Percentiles rank a stretch among this genome's conserved stretches.
Evolutionary conservation across 2,329 filamentous ascomycete genomes (phyloP).

Genomic region (Ilyonectria mors-panacis): DNA sequence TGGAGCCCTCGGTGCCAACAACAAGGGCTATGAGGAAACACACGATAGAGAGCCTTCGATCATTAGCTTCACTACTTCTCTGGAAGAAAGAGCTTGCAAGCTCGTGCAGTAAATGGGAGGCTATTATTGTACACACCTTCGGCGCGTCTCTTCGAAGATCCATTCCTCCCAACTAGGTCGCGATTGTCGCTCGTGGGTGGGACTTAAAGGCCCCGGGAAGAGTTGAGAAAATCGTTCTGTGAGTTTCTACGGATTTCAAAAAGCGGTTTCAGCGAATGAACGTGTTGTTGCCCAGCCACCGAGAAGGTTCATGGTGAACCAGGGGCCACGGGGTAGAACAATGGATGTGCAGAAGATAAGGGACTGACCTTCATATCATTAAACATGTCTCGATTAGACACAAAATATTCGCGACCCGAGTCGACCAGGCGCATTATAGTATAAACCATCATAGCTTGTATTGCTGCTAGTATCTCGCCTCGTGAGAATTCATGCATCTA

Average conservation of each 20-base stretch:
- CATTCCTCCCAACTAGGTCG: constrained; percentile 11
- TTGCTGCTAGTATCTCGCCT: constrained; percentile 6
- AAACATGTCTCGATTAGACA: constrained; percentile 1
- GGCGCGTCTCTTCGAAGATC: constrained; percentile 17
- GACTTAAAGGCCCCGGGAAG: constrained; percentile 6
- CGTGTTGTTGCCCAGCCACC: background rate
- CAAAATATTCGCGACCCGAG: background rate
- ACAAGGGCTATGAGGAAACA: constrained; percentile 6
- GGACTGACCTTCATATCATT: constrained; percentile 9
- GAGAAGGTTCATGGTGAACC: background rate
- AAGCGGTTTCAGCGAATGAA: background rate
- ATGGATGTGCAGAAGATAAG: no score
- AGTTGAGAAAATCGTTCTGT: constrained; percentile 1
- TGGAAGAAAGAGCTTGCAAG: background rate
- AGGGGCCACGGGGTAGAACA: background rate
- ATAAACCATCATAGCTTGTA: constrained; percentile 5
- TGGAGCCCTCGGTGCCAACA: background rate
- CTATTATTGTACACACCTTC: background rate
- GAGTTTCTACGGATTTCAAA: background rate
- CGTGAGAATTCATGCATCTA: constrained; percentile 8
- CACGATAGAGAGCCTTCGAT: background rate
- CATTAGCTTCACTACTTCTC: background rate
- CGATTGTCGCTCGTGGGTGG: constrained; percentile 3
- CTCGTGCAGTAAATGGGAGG: background rate
- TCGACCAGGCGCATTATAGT: constrained; percentile 3